Evolutionary conservation across 176 grass and related monocot species (phyloP), one percentile per base, ranked within the genome.

Genomic region (Elymus sibiricus): DNA sequence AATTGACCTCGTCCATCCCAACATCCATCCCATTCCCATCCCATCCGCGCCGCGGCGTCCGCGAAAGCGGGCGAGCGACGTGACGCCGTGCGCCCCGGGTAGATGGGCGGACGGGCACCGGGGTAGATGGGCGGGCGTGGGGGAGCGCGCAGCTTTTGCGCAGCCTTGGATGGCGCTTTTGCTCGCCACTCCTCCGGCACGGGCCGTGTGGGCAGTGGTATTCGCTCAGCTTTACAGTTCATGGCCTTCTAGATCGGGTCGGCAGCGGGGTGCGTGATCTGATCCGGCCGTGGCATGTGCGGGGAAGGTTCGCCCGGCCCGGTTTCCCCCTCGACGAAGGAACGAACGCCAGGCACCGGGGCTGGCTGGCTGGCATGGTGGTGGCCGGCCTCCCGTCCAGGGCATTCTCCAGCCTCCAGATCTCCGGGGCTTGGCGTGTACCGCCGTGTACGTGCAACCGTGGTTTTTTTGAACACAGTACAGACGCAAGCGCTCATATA

Each of bases 201-300:
- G 53, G n/a, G 76, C 31, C 66, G 64, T 37, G 3, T 22, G 79
- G 31, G 22, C 51, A 43, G 24, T 13, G n/a, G 29, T 47, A 47
- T 47, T 47, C 44, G 47, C 16, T 3, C 76, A 51, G 49, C 87
- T 90, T 91, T 87, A 80, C 89, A 87, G 89, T 26, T 44, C 42
- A 79, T 61, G n/a, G 35, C 46, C 19, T 16, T 56, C 87, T 68
- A 42, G 86, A 49, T 72, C 15, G 28, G 86, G 34, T 72, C 15
- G 28, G 17, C 19, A 43, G 3, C 55, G 9, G 27, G n/a, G 10
- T 28, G 28, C 56, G 32, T 43, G 58, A 64, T 66, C 69, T 21
- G 59, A 47, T 86, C 78, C 70, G 44, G 83, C 70, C 77, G 75
- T 32, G 71, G 51, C 88, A 86, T 78, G 84, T 82, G 88, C 61